Base-by-base conservation (phyloP, 495 filamentous ascomycete genomes). In the Acidomyces sp. region DNA sequence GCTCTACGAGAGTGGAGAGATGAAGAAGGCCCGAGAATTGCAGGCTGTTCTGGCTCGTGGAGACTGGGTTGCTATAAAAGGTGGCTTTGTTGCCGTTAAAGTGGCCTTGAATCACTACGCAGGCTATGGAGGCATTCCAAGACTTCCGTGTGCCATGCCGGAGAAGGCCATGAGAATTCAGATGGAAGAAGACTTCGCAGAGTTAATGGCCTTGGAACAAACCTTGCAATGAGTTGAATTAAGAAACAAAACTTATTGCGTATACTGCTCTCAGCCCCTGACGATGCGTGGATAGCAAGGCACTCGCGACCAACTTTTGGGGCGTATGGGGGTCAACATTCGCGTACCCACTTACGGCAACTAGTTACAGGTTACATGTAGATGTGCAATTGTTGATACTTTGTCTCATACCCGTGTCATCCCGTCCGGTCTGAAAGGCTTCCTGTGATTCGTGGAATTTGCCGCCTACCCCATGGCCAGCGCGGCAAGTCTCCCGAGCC, bases 81-180 rank as follows among this genome's bases (percentile, higher is more conserved):
- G 81, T 28, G 87, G 85, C 17, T 82, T 93, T 41, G 74, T 92
- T 12, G 84, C 80, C 20, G 82, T 83, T 49, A 95, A 95, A 71
- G 73, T 71, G 41, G 82, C 72, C 1, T 57, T 95, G 52, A 67
- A 85, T 57, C 65, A 69, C 21, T 78, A 75, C 55, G 74, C 73
- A 49, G 82, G 80, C 34, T 93, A 93, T 56, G 86, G 85, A 15
- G 82, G 80, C 13, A 71, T 70, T 45, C 79, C 76, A 16, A 69
- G 87, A 13, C 78, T 74, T 50, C 87, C 87, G 23, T 75, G 87
- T 51, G 82, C 85, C 30, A 66, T 69, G 33, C 80, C 81, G 18
- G 73, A 63, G 21, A 59, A 62, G 22, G 66, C 74, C 46, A 73
- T 80, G 54, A 67, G 58, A 16, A 63, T 62, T 27, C 68, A 69